Evolutionary conservation across 2,329 filamentous ascomycete genomes (phyloP).

Genomic region (Fusarium sp.): DNA sequence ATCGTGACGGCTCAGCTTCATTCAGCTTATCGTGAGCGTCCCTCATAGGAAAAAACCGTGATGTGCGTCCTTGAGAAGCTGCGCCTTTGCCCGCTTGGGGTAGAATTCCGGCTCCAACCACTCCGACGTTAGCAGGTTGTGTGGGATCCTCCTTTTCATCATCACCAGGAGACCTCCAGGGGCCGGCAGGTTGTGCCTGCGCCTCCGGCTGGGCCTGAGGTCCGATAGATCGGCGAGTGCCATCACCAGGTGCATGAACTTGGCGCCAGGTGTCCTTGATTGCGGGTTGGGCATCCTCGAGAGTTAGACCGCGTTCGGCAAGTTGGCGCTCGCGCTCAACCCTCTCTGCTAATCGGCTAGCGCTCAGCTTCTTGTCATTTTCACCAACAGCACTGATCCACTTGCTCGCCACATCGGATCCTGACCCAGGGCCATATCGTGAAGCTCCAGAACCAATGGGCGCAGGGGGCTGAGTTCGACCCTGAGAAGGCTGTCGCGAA

Average conservation of each 20-base stretch:
- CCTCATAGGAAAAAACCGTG: conserved; percentile 73
- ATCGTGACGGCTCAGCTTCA: conserved; percentile 58
- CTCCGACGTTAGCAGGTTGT: conserved; percentile 46
- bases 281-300: conserved; percentile 62
- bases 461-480: conserved; percentile 51
- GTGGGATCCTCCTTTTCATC: conserved; percentile 48
- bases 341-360: conserved; percentile 57
- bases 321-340: conserved; percentile 62
- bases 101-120: conserved; percentile 52
- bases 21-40: conserved; percentile 63
- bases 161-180: conserved; percentile 54
- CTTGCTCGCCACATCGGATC: conserved; percentile 57
- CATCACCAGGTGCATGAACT: conserved; percentile 57
- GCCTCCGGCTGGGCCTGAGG: conserved; percentile 49
- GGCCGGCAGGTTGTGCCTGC: conserved; percentile 48
- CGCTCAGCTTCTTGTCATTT: conserved; percentile 62
- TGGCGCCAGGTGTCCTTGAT: conserved; percentile 71
- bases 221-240: conserved; percentile 51
- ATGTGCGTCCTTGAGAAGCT: conserved; percentile 65
- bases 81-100: conserved; percentile 51
- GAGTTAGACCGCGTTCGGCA: conserved; percentile 61
- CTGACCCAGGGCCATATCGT: conserved; percentile 51
- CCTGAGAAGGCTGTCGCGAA: conserved; percentile 47
- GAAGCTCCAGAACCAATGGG: conserved; percentile 54
- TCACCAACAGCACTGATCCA: conserved; percentile 62